Base-by-base conservation (phyloP, 1,284 basidiomycete genomes). In the Chondrostereum purpureum region DNA sequence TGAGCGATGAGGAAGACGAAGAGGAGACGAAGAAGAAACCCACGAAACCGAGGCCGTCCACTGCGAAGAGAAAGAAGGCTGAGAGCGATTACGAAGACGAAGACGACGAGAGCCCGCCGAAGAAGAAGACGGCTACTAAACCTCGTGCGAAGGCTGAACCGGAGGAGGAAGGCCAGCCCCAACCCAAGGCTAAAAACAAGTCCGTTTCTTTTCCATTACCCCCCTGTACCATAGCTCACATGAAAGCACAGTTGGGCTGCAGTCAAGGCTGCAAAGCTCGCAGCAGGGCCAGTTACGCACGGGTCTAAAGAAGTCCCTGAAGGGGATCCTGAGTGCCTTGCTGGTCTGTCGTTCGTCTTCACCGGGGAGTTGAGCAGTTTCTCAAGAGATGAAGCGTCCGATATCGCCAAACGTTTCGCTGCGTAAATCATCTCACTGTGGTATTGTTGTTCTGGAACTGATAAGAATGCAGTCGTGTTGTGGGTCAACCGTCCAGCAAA, bases 281-380 rank as follows among this genome's bases (percentile, higher is more conserved):
- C 83, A 0, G 27, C 27, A 8, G 88, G 88, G 0, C 92, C 91
- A 0, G 63, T 72, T 1, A 80, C 81, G 4, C 88, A 80, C 5
- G 90, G 92, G 0, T 82, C 84, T 17, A 98, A 96, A 61, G 66
- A 78, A 8, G 78, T 98, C 2, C 96, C 95, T 0, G 75, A 88
- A 19, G 77, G 82, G 52, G 59, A 78, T 51, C 82, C 83, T 0
- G 84, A 94, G 56, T 92, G 89, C 60, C 73, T 99, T 2, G 77
- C 83, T 0, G 94, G 94, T 0, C 72, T 99, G 18, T 78, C 92
- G 0, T 87, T 99, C 55, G 96, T 99, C 18, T 99, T 99, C 55
- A 96, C 93, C 0, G 96, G 95, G 10, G 94, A 99, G 58, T 68
- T 99, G 39, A 78, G 77, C 38, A 88, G 86, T 46, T 80, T 99